Conservation (phyloP, 345 rosid genomes). For the Eucalyptus cloeziana region DNA sequence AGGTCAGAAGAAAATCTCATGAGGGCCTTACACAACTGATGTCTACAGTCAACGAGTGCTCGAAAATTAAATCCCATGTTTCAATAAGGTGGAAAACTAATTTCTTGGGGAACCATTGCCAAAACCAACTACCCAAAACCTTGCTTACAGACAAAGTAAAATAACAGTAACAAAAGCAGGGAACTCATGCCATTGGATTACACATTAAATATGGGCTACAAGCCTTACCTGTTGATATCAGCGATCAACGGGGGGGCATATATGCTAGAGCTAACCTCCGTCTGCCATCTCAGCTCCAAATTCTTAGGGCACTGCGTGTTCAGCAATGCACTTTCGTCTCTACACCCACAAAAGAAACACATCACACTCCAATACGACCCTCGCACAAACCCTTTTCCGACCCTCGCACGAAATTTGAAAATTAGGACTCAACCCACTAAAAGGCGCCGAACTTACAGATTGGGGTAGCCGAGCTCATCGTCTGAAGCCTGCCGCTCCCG, state of each 20-base stretch:
- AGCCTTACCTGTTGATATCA: constrained; percentile 72
- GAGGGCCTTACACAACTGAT: background rate
- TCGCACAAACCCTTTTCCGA: background rate
- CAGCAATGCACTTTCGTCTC: constrained; percentile 86
- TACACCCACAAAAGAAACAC: constrained; percentile 1
- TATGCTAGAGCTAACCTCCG: constrained; percentile 96
- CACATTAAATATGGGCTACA: background rate
- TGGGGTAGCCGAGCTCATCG: constrained; percentile 65
- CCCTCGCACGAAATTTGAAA: background rate
- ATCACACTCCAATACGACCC: background rate
- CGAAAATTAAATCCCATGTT: background rate
- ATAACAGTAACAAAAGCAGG: background rate
- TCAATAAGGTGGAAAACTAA: background rate
- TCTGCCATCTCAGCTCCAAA: constrained; percentile 96
- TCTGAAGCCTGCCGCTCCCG: constrained; percentile 75
- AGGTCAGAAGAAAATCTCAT: background rate
- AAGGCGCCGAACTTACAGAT: constrained; percentile 35
- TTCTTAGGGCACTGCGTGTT: constrained; percentile 87
- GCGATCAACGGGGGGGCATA: constrained; percentile 92
- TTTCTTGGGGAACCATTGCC: background rate
- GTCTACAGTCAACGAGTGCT: background rate
- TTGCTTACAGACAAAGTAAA: background rate
- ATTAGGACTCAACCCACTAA: background rate
- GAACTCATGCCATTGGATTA: background rate
- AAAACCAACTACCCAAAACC: background rate